Conservation (phyloP, 257 asterid genomes). For the Forsythia viridissima region DNA sequence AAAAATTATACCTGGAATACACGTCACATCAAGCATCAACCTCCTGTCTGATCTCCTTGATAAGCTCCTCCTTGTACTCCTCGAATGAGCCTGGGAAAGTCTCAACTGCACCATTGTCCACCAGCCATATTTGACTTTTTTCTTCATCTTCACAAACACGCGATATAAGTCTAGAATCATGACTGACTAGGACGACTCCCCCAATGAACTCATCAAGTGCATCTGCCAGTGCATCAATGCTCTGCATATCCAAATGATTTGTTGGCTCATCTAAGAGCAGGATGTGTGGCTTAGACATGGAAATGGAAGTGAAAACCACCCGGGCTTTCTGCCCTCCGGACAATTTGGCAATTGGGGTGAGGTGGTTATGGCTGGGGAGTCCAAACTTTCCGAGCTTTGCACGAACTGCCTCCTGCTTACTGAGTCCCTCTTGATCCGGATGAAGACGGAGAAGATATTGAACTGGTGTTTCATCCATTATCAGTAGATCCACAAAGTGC, state of each 20-base stretch:
- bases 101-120: constrained; percentile 65
- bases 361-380: constrained; percentile 73
- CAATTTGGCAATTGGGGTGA: constrained; percentile 61
- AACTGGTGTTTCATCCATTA: constrained; percentile 68
- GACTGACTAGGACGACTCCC: constrained; percentile 71
- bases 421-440: constrained; percentile 70
- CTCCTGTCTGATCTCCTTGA: constrained; percentile 58
- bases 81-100: constrained; percentile 49
- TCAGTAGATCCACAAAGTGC: constrained; percentile 68
- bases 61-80: constrained; percentile 68
- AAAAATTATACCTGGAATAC: not conserved
- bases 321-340: constrained; percentile 75
- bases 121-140: constrained; percentile 62
- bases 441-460: constrained; percentile 72
- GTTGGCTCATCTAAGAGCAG: constrained; percentile 70
- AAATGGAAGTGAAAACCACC: constrained; percentile 70
- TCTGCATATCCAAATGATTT: constrained; percentile 78
- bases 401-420: constrained; percentile 71
- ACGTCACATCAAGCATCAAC: constrained; percentile 46
- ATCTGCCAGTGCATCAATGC: constrained; percentile 73
- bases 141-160: constrained; percentile 68
- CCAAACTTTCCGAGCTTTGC: constrained; percentile 76
- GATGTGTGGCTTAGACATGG: constrained; percentile 76
- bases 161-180: constrained; percentile 65
- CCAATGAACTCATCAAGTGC: constrained; percentile 76